Conservation (phyloP, 495 filamentous ascomycete species). For the Daldinia vernicosa region DNA sequence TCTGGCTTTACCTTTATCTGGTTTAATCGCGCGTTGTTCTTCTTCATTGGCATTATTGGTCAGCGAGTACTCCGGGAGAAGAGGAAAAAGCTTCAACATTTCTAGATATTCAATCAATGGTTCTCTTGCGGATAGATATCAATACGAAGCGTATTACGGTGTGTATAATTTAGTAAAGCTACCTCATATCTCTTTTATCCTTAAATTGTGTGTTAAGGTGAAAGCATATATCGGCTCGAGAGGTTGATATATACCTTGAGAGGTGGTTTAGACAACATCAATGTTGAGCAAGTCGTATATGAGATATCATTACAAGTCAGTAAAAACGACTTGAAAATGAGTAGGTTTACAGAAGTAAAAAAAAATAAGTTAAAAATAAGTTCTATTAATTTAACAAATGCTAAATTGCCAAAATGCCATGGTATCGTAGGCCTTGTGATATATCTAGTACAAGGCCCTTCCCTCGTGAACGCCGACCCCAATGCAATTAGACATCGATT, state of each 20-base stretch:
- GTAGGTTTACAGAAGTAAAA: not conserved
- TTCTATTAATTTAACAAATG: not conserved
- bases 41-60: not conserved
- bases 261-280: not conserved
- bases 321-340: not conserved
- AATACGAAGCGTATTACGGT: not conserved
- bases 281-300: not conserved
- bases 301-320: not conserved
- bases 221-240: not conserved
- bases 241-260: not conserved
- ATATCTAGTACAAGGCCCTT: not conserved
- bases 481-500: conserved; percentile 9
- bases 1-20: too few species aligned
- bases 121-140: not conserved
- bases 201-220: too few species aligned
- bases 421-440: not conserved
- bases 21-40: not conserved
- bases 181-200: not conserved
- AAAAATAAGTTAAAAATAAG: not conserved
- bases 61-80: not conserved
- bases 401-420: not conserved
- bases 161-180: not conserved
- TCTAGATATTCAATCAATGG: not conserved
- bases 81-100: not conserved
- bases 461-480: conserved; percentile 21